A percentile compares a stretch with the other conserved stretches of the same genome.
These are phyloP conservation scores for Venturia carpophila DNA, from an alignment of 2,329 filamentous ascomycete genomes.

Conservation along the genomic window DNA sequence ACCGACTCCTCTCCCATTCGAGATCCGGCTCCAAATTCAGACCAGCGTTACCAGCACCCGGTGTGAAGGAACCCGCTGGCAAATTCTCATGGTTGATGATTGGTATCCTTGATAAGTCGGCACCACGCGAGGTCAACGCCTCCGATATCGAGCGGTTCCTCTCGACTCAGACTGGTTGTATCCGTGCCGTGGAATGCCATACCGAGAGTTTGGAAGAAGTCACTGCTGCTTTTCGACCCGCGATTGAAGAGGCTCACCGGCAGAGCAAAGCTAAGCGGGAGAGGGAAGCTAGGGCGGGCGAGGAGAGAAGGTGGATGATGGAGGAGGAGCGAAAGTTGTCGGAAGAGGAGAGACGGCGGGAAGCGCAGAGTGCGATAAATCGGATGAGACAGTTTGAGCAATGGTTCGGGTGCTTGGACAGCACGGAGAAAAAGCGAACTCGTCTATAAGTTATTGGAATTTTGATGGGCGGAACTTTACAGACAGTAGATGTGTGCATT, in stretches of 20 bases:
- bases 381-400: constrained; percentile 10
- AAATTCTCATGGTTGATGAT: constrained; percentile 8
- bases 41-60: not conserved
- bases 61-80: not conserved
- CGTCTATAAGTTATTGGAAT: not conserved
- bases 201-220: constrained; percentile 2
- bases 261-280: constrained; percentile 8
- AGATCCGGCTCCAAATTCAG: not conserved
- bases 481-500: not conserved
- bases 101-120: not conserved
- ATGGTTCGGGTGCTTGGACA: constrained; percentile 12
- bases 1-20: not conserved
- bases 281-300: not conserved
- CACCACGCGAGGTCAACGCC: not conserved
- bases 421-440: not conserved
- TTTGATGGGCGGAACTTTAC: too few relatives aligned
- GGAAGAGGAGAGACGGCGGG: constrained; percentile 9
- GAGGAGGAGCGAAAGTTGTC: constrained; percentile 1
- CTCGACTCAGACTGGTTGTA: not conserved
- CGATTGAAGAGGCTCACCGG: constrained; percentile 3
- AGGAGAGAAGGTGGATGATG: constrained; percentile 8
- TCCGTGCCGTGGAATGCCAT: not conserved
- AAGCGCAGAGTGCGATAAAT: constrained; percentile 5
- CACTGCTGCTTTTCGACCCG: not conserved
- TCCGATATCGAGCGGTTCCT: not conserved